These are phyloP conservation scores for Fraxinus floribunda DNA, from an alignment of 305 asterid genomes.

Conservation along the genomic window DNA sequence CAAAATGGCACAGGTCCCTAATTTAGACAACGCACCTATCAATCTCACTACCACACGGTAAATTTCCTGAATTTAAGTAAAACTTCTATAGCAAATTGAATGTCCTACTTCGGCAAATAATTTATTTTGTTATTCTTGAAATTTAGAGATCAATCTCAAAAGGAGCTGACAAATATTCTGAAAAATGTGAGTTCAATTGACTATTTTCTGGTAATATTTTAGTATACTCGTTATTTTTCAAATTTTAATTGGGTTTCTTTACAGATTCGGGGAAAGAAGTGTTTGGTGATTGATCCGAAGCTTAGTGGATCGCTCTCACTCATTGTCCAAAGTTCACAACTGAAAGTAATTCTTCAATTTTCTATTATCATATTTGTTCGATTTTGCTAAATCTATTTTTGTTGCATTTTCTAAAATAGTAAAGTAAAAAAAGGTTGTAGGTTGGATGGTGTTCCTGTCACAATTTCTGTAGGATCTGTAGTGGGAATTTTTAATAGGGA, in stretches of 20 bases:
- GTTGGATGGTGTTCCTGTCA: neutral
- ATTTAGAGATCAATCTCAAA: constrained; percentile 70
- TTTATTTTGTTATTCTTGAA: constrained; percentile 16
- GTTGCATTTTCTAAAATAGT: neutral
- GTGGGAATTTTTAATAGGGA: neutral
- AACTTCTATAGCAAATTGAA: neutral
- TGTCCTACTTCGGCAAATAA: neutral
- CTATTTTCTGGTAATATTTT: constrained; percentile 9
- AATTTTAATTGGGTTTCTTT: neutral
- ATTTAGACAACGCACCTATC: constrained; percentile 81
- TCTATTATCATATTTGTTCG: neutral
- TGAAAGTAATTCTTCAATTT: constrained; percentile 50
- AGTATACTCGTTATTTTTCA: constrained; percentile 1
- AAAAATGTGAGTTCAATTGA: constrained; percentile 56
- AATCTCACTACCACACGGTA: constrained; percentile 73
- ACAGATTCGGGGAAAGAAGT: constrained; percentile 91
- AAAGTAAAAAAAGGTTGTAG: neutral
- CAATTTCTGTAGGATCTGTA: neutral
- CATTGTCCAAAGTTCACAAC: constrained; percentile 76
- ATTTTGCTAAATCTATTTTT: neutral
- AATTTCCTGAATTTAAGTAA: constrained; percentile 7
- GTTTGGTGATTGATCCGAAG: constrained; percentile 90
- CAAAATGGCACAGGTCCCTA: constrained; percentile 87
- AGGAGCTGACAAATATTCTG: constrained; percentile 68
- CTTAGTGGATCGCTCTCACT: constrained; percentile 87